These are phyloP conservation scores for Ceratocystis diversiconidia DNA, from an alignment of 2,329 filamentous ascomycete species.

Conservation along the genomic window DNA sequence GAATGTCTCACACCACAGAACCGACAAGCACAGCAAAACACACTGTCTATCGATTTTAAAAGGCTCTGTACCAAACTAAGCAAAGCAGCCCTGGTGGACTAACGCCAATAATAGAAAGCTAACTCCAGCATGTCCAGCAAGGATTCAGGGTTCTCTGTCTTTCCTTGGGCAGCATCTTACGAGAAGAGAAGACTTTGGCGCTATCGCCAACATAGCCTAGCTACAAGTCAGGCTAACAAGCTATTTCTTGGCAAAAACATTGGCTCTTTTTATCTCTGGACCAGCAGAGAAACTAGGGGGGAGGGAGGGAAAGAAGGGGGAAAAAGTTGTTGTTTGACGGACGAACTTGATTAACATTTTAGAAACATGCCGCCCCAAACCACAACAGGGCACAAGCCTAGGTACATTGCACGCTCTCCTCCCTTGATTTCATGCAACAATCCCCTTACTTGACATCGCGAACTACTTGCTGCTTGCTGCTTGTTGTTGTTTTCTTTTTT, in stretches of 20 bases:
- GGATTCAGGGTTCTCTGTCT: slow-evolving; percentile 3
- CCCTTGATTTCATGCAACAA: background rate
- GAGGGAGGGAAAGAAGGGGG: too few species aligned
- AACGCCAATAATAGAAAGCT: too few species aligned
- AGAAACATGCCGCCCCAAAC: background rate
- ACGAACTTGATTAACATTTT: background rate
- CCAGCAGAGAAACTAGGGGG: too few species aligned
- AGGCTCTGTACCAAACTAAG: too few species aligned
- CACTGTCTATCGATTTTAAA: too few species aligned
- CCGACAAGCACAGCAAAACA: too few species aligned
- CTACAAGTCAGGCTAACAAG: background rate
- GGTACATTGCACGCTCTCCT: background rate
- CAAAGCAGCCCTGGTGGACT: background rate
- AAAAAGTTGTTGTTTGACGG: background rate
- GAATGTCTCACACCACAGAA: too few species aligned
- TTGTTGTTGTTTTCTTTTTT: background rate
- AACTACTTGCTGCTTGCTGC: too few species aligned
- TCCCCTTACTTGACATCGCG: too few species aligned
- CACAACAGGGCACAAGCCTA: background rate
- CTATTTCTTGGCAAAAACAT: background rate
- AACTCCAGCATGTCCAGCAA: background rate
- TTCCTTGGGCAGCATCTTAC: background rate
- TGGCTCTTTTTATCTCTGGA: background rate
- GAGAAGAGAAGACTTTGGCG: background rate
- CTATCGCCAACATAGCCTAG: background rate